Evolutionary conservation across 768 basidiomycete genomes (phyloP).

Genomic region (Calocybe gangraenosa): DNA sequence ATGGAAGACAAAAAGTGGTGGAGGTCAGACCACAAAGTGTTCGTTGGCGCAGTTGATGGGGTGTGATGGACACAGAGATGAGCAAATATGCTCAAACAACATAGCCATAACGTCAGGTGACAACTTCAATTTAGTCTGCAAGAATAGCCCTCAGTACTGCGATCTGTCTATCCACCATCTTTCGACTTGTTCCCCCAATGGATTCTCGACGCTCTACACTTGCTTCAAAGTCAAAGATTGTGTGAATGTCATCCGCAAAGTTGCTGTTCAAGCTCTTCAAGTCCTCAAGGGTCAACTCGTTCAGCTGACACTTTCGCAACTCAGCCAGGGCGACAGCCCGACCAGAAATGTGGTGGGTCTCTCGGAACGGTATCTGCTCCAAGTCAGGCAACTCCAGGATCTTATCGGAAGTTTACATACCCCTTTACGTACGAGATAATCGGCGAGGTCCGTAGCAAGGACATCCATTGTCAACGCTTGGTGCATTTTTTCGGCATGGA

Average conservation of each 20-base stretch:
- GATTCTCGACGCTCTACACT: slow-evolving; percentile 90
- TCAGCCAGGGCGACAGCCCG: slow-evolving; percentile 95
- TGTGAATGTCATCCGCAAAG: slow-evolving; percentile 78
- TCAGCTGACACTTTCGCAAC: slow-evolving; percentile 71
- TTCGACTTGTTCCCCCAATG: slow-evolving; percentile 86
- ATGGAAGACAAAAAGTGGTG: slow-evolving; percentile 12
- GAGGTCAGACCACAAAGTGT: slow-evolving; percentile 15
- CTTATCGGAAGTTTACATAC: slow-evolving; percentile 44
- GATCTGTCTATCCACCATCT: slow-evolving; percentile 85
- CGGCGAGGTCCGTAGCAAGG: slow-evolving; percentile 96
- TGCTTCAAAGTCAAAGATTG: slow-evolving; percentile 92
- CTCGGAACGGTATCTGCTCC: slow-evolving; percentile 89
- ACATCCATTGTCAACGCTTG: slow-evolving; percentile 94
- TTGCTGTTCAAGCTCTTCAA: slow-evolving; percentile 70
- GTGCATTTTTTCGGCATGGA: slow-evolving; percentile 87
- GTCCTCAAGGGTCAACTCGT: slow-evolving; percentile 76
- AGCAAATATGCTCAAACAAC: slow-evolving; percentile 18
- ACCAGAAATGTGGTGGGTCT: slow-evolving; percentile 98
- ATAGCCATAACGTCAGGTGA: slow-evolving; percentile 6
- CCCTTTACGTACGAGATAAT: slow-evolving; percentile 98
- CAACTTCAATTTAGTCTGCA: too few species aligned
- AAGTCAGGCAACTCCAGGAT: not conserved
- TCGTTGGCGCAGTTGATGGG: slow-evolving; percentile 13
- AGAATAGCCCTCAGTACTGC: slow-evolving; percentile 64
- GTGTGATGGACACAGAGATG: slow-evolving; percentile 11